phyloP scores from a whole-genome alignment of 495 filamentous ascomycete species.

The Aspergillus incahuasiensis region DNA sequence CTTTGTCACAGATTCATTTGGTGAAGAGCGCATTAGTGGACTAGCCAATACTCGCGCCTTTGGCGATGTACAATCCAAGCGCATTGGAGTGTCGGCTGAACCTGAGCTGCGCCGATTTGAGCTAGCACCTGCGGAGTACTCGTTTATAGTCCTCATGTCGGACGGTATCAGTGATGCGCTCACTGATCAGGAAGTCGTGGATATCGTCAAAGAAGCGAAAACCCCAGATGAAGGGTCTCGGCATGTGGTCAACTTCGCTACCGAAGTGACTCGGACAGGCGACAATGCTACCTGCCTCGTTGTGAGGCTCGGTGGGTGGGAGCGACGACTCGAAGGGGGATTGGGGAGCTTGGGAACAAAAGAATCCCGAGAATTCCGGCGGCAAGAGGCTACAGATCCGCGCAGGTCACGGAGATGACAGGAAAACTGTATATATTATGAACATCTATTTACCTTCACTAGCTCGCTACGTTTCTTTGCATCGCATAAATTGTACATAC shows the following conservation, averaged over 20 bases:
- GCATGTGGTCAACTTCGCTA: conserved; percentile 79
- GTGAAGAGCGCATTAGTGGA: conserved; percentile 90
- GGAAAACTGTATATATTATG: conserved; percentile 12
- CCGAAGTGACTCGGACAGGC: conserved; percentile 72
- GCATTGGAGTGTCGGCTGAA: conserved; percentile 88
- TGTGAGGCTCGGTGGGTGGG: conserved; percentile 89
- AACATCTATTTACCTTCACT: background rate
- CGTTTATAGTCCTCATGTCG: conserved; percentile 79
- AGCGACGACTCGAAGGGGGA: conserved; percentile 82
- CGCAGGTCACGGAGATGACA: conserved; percentile 58
- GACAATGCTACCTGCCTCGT: conserved; percentile 97
- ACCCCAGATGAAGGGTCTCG: conserved; percentile 82
- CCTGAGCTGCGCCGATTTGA: conserved; percentile 76
- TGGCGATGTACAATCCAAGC: conserved; percentile 85
- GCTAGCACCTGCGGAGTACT: conserved; percentile 73
- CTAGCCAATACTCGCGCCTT: conserved; percentile 93
- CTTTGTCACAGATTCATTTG: conserved; percentile 92
- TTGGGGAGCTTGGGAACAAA: conserved; percentile 84
- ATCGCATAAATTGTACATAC: conserved; percentile 8
- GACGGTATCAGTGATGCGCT: conserved; percentile 84
- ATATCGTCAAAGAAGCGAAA: conserved; percentile 86
- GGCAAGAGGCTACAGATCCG: conserved; percentile 79
- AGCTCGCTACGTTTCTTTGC: background rate
- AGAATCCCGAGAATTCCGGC: conserved; percentile 81
- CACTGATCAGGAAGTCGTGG: conserved; percentile 88